Percentiles rank a stretch among this genome's conserved stretches.
phyloP scores from a whole-genome alignment of 2,329 filamentous ascomycete species.

The Cladosporium sp. region DNA sequence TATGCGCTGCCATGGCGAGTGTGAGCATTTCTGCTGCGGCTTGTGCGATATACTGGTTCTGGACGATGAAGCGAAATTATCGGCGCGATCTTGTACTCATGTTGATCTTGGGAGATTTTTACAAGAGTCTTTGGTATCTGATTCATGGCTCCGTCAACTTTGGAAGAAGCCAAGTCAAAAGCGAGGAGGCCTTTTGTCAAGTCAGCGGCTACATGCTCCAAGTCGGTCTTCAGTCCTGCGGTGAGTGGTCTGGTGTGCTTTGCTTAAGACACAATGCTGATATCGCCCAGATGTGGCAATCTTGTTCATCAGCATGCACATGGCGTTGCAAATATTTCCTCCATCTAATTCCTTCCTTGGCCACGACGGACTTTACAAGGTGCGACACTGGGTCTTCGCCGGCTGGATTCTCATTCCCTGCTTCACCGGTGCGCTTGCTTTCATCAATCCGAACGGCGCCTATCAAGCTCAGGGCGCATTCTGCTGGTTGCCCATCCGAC shows the following conservation, averaged over 20 bases:
- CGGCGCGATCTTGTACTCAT: conserved; percentile 72
- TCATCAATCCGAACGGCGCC: conserved; percentile 49
- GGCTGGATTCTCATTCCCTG: conserved; percentile 55
- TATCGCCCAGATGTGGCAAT: conserved; percentile 60
- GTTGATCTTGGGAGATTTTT: conserved; percentile 66
- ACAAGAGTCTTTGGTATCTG: conserved; percentile 65
- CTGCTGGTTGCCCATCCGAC: conserved; percentile 63
- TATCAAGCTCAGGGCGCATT: conserved; percentile 62
- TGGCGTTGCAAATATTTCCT: conserved; percentile 65
- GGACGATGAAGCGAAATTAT: conserved; percentile 67
- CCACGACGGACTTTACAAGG: conserved; percentile 63
- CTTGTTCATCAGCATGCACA: conserved; percentile 68
- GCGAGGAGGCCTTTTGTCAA: conserved; percentile 23
- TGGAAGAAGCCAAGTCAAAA: conserved; percentile 37
- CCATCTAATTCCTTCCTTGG: conserved; percentile 41
- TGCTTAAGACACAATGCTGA: background rate
- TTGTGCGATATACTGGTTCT: conserved; percentile 65
- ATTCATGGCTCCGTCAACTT: conserved; percentile 60
- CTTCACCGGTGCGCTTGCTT: conserved; percentile 58
- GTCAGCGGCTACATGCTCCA: conserved; percentile 27
- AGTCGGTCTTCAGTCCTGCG: conserved; percentile 25
- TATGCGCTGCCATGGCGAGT: conserved; percentile 33
- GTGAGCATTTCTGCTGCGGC: conserved; percentile 55
- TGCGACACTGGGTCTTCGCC: conserved; percentile 56
- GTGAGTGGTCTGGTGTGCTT: conserved; percentile 11